Percentiles rank a stretch among this genome's conserved stretches.
These are phyloP conservation scores for Globisporangium cylindrosporum DNA, from an alignment of 352 stramenopile genomes.

Conservation along the genomic window DNA sequence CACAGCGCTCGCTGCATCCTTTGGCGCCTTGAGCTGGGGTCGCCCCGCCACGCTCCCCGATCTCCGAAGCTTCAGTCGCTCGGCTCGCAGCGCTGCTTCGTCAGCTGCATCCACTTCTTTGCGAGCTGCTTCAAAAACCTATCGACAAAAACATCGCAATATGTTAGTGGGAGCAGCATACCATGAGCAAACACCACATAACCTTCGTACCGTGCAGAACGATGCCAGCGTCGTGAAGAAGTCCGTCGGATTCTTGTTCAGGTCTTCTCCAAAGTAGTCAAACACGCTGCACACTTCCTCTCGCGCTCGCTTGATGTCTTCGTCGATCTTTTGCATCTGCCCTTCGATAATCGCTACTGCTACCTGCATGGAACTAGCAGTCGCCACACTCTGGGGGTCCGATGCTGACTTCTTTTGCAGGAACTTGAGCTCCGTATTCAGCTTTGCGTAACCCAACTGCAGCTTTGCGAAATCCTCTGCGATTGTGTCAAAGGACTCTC, in stretches of 20 bases:
- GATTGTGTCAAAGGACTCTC: constrained; percentile 70
- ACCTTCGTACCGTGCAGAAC: constrained; percentile 52
- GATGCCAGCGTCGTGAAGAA: constrained; percentile 84
- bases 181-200: too few species aligned
- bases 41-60: constrained; percentile 15
- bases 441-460: constrained; percentile 39
- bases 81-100: constrained; percentile 45
- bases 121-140: constrained; percentile 58
- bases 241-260: constrained; percentile 58
- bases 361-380: constrained; percentile 34
- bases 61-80: constrained; percentile 62
- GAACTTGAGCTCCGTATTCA: constrained; percentile 43
- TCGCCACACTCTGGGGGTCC: neutral
- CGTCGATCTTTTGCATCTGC: constrained; percentile 42
- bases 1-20: constrained; percentile 2
- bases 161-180: too few species aligned
- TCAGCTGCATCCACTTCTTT: constrained; percentile 72
- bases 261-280: constrained; percentile 86
- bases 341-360: constrained; percentile 34
- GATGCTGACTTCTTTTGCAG: constrained; percentile 37
- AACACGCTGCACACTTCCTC: constrained; percentile 74
- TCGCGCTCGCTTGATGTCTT: constrained; percentile 31
- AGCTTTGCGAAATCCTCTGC: constrained; percentile 65
- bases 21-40: neutral
- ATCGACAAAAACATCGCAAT: too few species aligned